Conservation (phyloP, 495 filamentous ascomycete species). For the Lasiosphaeria ovina region DNA sequence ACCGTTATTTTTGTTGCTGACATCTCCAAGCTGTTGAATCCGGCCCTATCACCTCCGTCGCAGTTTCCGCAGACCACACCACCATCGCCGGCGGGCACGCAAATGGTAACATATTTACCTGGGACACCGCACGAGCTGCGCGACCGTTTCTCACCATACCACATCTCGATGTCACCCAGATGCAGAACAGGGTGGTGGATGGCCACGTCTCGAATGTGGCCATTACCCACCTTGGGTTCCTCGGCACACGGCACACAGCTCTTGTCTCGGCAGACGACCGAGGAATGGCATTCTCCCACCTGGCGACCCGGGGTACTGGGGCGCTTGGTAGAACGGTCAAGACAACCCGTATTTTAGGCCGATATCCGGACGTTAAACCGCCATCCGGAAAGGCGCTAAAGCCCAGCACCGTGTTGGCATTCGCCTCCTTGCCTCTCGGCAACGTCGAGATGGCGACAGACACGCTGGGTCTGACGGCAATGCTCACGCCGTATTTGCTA, state of each 20-base stretch:
- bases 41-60: conserved; percentile 81
- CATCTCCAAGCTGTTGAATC: conserved; percentile 72
- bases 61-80: conserved; percentile 88
- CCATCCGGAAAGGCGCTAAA: conserved; percentile 65
- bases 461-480: conserved; percentile 84
- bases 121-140: conserved; percentile 80
- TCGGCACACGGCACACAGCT: conserved; percentile 93
- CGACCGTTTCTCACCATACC: conserved; percentile 87
- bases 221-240: conserved; percentile 86
- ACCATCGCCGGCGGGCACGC: conserved; percentile 89
- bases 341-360: conserved; percentile 83
- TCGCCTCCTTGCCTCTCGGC: conserved; percentile 84
- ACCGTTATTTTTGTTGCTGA: conserved; percentile 15
- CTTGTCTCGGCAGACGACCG: conserved; percentile 95
- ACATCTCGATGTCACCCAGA: conserved; percentile 63
- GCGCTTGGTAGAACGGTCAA: conserved; percentile 81
- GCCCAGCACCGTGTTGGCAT: conserved; percentile 92
- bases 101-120: conserved; percentile 91
- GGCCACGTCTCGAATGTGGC: conserved; percentile 76
- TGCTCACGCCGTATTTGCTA: conserved; percentile 92
- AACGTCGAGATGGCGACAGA: conserved; percentile 89
- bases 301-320: conserved; percentile 88
- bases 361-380: conserved; percentile 71
- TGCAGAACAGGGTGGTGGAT: conserved; percentile 66
- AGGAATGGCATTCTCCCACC: conserved; percentile 97